phyloP scores from a whole-genome alignment of 1,139 yeast genomes.

The Candida neerlandica region DNA sequence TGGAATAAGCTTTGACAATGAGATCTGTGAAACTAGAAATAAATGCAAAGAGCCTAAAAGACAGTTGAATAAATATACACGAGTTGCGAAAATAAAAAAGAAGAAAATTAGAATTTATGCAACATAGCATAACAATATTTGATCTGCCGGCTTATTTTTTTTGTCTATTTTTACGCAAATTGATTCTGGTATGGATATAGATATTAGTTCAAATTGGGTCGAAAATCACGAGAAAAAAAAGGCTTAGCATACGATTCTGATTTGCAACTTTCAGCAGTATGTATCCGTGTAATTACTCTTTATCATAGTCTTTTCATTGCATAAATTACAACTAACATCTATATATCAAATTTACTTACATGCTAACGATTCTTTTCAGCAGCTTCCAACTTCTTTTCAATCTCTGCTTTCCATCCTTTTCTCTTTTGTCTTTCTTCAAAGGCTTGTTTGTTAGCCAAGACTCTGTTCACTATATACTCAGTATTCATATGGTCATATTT shows the following conservation, averaged over 20 bases:
- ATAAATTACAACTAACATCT: background rate
- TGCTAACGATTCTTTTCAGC: constrained; percentile 12
- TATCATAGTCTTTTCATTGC: too few relatives aligned
- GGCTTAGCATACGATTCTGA: too few relatives aligned
- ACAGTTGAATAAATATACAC: background rate
- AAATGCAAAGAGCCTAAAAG: background rate
- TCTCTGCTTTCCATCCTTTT: constrained; percentile 72
- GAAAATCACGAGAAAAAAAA: background rate
- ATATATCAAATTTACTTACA: background rate
- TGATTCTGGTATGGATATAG: background rate
- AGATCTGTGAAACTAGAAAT: background rate
- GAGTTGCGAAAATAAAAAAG: too few relatives aligned
- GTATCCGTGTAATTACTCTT: too few relatives aligned
- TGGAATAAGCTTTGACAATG: background rate
- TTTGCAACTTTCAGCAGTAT: too few relatives aligned
- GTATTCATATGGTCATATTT: constrained; percentile 62
- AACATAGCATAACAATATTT: too few relatives aligned
- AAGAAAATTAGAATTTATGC: too few relatives aligned
- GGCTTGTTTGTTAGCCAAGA: constrained; percentile 61
- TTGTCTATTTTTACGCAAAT: background rate
- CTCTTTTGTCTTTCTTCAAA: constrained; percentile 79
- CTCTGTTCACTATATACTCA: constrained; percentile 67
- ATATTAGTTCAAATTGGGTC: background rate
- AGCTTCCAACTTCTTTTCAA: constrained; percentile 31
- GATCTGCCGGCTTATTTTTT: too few relatives aligned